Evolutionary conservation across 75 land plant genomes (phyloP).

Genomic region (Pinus tabuliformis): DNA sequence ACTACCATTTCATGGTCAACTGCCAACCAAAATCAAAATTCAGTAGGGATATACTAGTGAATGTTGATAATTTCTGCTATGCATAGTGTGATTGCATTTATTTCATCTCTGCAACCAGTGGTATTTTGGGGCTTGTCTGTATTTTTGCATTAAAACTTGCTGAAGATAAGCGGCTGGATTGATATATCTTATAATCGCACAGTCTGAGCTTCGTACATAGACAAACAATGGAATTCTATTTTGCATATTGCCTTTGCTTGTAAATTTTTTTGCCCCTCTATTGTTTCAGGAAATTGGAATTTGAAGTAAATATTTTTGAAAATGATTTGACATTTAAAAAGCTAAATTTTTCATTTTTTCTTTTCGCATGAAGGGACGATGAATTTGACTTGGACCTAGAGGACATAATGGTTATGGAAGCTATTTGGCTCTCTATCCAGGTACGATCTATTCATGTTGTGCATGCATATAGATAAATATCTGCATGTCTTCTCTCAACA

Average conservation of each 20-base stretch:
- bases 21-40: too few relatives aligned
- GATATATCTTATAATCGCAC: too few relatives aligned
- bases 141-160: too few relatives aligned
- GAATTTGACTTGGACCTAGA: slow-evolving; percentile 83
- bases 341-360: background rate
- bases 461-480: background rate
- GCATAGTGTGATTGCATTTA: too few relatives aligned
- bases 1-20: too few relatives aligned
- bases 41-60: too few relatives aligned
- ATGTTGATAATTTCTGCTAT: too few relatives aligned
- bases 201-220: too few relatives aligned
- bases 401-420: slow-evolving; percentile 95
- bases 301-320: background rate
- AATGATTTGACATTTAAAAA: background rate
- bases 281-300: background rate
- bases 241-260: background rate
- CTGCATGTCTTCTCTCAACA: background rate
- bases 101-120: too few relatives aligned
- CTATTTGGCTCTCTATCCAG: slow-evolving; percentile 92
- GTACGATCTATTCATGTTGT: slow-evolving; percentile 17
- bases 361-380: slow-evolving; percentile 46
- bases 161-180: too few relatives aligned
- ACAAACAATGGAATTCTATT: too few relatives aligned
- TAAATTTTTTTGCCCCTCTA: background rate
- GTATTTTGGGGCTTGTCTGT: too few relatives aligned